These are phyloP conservation scores for Trypanosoma caninum DNA, from an alignment of 208 protist genomes.

Conservation along the genomic window DNA sequence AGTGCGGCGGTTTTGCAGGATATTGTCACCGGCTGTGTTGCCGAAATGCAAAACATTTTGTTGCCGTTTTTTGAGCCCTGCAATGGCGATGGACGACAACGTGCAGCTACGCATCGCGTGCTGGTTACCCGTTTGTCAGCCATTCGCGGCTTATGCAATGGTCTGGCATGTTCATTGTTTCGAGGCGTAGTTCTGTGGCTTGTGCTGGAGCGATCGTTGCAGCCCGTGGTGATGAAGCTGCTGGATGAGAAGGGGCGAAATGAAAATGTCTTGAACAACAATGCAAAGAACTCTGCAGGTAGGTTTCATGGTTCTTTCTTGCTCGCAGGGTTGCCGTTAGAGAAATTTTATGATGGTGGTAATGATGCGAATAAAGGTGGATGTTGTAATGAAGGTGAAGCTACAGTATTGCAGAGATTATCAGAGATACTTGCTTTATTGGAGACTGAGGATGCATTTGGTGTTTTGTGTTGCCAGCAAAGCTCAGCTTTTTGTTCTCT, in stretches of 20 bases:
- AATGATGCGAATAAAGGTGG: background rate
- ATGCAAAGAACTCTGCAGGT: background rate
- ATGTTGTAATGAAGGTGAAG: background rate
- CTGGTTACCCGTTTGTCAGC: slow-evolving; percentile 2
- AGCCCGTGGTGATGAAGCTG: slow-evolving; percentile 11
- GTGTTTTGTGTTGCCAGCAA: background rate
- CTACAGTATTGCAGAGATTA: slow-evolving; percentile 1
- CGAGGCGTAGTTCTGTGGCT: slow-evolving; percentile 2
- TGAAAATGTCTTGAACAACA: background rate
- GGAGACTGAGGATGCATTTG: slow-evolving; percentile 11
- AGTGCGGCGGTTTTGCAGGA: slow-evolving; percentile 14
- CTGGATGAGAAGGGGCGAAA: slow-evolving; percentile 3
- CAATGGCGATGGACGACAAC: background rate
- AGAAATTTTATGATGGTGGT: background rate
- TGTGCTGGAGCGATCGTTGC: slow-evolving; percentile 14
- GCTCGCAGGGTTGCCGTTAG: background rate
- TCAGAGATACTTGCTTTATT: slow-evolving; percentile 8
- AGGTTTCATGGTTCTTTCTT: background rate
- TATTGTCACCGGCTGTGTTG: slow-evolving; percentile 7
- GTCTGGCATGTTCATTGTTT: slow-evolving; percentile 4
- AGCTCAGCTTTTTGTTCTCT: slow-evolving; percentile 21
- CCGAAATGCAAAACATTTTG: slow-evolving; percentile 15
- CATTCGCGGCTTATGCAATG: background rate
- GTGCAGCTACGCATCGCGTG: background rate
- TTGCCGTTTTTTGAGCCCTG: background rate